Evolutionary conservation across 106 monocot species (phyloP).

Genomic region (Dendrobium officinale): DNA sequence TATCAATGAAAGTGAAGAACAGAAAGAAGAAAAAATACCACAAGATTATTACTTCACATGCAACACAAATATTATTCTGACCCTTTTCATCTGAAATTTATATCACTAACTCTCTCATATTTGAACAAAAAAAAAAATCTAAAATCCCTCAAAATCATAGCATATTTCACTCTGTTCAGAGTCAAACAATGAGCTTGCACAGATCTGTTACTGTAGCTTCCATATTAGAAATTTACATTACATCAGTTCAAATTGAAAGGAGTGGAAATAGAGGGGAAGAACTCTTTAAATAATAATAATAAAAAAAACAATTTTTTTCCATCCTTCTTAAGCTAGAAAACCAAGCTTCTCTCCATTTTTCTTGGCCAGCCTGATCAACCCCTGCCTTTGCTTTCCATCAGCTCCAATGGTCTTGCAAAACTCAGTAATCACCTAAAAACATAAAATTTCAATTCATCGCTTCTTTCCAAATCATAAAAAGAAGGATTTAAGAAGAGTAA

Average conservation of each 20-base stretch:
- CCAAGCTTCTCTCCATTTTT: constrained; percentile 94
- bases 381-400: constrained; percentile 76
- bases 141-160: no score
- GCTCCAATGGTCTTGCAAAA: constrained; percentile 94
- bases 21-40: no score
- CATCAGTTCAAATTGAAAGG: not conserved
- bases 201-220: not conserved
- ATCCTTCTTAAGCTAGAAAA: constrained; percentile 66
- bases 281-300: not conserved
- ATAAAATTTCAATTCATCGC: not conserved
- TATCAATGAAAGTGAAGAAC: no score
- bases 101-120: no score
- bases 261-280: not conserved
- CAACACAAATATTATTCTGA: no score
- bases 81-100: no score
- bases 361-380: constrained; percentile 85
- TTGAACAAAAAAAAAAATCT: no score
- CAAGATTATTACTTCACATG: no score
- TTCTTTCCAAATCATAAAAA: no score
- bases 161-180: no score
- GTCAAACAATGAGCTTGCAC: not conserved
- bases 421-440: constrained; percentile 77
- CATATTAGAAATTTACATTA: not conserved
- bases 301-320: no score
- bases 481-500: no score